Evolutionary conservation across 306 rosid genomes (phyloP).

Genomic region (Vachellia pachyceras): DNA sequence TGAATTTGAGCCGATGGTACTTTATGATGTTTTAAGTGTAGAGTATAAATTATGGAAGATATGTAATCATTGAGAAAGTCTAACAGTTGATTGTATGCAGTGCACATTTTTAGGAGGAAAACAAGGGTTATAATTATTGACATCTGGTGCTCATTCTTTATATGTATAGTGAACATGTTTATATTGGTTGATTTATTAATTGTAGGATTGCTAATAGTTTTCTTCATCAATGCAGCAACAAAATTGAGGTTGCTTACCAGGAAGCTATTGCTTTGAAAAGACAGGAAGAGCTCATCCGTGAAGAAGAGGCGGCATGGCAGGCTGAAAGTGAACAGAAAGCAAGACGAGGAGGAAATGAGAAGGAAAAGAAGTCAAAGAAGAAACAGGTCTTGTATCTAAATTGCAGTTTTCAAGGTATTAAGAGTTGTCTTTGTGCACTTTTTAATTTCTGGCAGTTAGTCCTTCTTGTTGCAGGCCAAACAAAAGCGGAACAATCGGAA

Average conservation of each 20-base stretch:
- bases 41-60: slow-evolving; percentile 3
- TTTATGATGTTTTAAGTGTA: background rate
- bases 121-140: slow-evolving; percentile 6
- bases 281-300: slow-evolving; percentile 99
- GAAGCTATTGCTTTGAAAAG: slow-evolving; percentile 98
- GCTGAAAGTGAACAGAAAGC: slow-evolving; percentile 92
- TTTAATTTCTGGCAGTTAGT: slow-evolving; percentile 36
- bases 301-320: slow-evolving; percentile 97
- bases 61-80: slow-evolving; percentile 25
- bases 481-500: slow-evolving; percentile 88
- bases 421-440: slow-evolving; percentile 19
- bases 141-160: background rate
- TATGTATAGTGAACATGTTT: slow-evolving; percentile 1
- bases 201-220: slow-evolving; percentile 33
- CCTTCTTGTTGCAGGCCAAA: slow-evolving; percentile 65
- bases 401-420: slow-evolving; percentile 15
- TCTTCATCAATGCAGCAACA: slow-evolving; percentile 71
- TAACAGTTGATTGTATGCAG: background rate
- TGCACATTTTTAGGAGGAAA: background rate
- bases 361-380: slow-evolving; percentile 92
- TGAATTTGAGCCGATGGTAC: background rate
- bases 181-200: background rate
- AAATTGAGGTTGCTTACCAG: slow-evolving; percentile 97
- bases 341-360: slow-evolving; percentile 76
- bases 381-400: slow-evolving; percentile 65